Conservation (phyloP, 257 asterid genomes). For the Fraxinus quadrangulata region DNA sequence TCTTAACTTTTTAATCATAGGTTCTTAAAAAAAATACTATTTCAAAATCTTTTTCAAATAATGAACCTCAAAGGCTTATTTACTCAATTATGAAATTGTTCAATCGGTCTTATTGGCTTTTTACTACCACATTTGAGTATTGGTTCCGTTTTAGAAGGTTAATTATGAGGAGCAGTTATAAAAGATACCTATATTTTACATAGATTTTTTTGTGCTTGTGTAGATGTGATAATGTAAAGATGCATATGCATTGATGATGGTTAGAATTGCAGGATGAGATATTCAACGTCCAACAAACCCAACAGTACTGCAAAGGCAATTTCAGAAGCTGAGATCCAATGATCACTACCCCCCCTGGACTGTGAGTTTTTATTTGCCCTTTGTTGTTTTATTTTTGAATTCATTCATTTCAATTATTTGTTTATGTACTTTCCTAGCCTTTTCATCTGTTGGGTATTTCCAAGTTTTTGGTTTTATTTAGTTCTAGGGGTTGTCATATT, state of each 20-base stretch:
- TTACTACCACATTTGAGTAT: not conserved
- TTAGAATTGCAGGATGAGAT: constrained; percentile 78
- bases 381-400: not conserved
- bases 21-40: too few species aligned
- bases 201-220: not conserved
- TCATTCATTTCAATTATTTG: not conserved
- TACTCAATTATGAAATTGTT: not conserved
- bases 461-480: not conserved
- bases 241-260: constrained; percentile 13
- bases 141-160: not conserved
- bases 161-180: not conserved
- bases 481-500: not conserved
- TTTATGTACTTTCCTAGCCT: not conserved
- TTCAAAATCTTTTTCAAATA: too few species aligned
- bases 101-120: not conserved
- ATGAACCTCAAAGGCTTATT: too few species aligned
- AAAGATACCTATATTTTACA: not conserved
- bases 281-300: constrained; percentile 86
- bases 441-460: not conserved
- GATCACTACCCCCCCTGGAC: constrained; percentile 98
- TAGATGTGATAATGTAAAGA: constrained; percentile 20
- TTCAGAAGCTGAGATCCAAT: constrained; percentile 93
- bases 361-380: constrained; percentile 50
- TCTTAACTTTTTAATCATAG: too few species aligned
- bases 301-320: constrained; percentile 76